A percentile compares a stretch with the other conserved stretches of the same genome.
Conservation (phyloP, 371 early-diverging fungal genomes). For the Mucor circinelloides region DNA sequence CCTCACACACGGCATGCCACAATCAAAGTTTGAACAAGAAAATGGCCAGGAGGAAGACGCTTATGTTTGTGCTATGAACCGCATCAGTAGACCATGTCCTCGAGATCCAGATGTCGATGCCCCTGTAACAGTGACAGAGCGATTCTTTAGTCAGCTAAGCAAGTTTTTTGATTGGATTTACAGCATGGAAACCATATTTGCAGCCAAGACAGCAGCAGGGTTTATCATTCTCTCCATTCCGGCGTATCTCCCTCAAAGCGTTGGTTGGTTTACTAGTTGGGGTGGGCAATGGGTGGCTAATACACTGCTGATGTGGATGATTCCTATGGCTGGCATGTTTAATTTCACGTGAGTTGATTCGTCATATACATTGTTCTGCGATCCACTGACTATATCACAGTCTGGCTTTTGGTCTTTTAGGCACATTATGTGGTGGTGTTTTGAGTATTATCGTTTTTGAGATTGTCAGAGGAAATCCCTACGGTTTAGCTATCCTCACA, state of each 20-base stretch:
- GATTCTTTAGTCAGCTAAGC: slow-evolving; percentile 19
- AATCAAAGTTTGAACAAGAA: not conserved
- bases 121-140: slow-evolving; percentile 25
- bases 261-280: slow-evolving; percentile 41
- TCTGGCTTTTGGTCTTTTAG: slow-evolving; percentile 27
- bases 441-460: slow-evolving; percentile 48
- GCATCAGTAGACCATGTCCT: slow-evolving; percentile 1
- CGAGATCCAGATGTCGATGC: slow-evolving; percentile 46
- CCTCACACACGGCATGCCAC: not conserved
- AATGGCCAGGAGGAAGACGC: not conserved
- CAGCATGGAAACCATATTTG: slow-evolving; percentile 30
- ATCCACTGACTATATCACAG: slow-evolving; percentile 5
- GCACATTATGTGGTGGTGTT: slow-evolving; percentile 35
- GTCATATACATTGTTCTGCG: not conserved
- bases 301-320: slow-evolving; percentile 42
- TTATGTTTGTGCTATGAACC: not conserved
- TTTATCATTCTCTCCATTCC: slow-evolving; percentile 37
- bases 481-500: slow-evolving; percentile 34
- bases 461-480: slow-evolving; percentile 42
- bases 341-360: slow-evolving; percentile 28
- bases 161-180: slow-evolving; percentile 25
- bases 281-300: slow-evolving; percentile 47
- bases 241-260: slow-evolving; percentile 28
- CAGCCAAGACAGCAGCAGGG: slow-evolving; percentile 37
- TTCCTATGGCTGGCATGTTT: slow-evolving; percentile 41